Conservation (phyloP, 2,329 filamentous ascomycete genomes). For the Neopestalotiopsis sp. region DNA sequence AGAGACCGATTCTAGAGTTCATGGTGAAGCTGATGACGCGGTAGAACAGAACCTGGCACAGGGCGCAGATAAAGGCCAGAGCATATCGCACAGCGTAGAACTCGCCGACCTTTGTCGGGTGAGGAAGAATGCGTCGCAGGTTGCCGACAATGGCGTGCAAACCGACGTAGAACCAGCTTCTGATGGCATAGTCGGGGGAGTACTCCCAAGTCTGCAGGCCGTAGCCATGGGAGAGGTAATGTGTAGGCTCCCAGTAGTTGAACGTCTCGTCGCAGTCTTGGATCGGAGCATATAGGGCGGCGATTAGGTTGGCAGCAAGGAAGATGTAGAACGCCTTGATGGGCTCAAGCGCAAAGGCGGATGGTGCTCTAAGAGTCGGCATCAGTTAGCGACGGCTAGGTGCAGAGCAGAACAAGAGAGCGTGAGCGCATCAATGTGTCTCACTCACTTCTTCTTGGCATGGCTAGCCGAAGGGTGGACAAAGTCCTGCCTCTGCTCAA, state of each 20-base stretch:
- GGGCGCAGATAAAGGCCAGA: conserved; percentile 77
- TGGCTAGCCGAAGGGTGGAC: conserved; percentile 37
- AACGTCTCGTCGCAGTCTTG: conserved; percentile 99
- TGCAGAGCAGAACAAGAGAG: not conserved
- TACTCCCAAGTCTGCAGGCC: conserved; percentile 99
- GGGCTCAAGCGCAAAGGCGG: conserved; percentile 70
- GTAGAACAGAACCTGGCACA: conserved; percentile 84
- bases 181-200: conserved; percentile 90
- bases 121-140: conserved; percentile 67
- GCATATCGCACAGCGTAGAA: conserved; percentile 86
- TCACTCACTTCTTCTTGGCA: conserved; percentile 36
- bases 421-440: not conserved
- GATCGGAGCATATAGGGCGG: conserved; percentile 85
- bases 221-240: conserved; percentile 92
- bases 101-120: conserved; percentile 70
- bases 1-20: conserved; percentile 81
- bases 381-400: not conserved
- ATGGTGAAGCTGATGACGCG: conserved; percentile 76
- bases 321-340: conserved; percentile 84
- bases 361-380: conserved; percentile 45
- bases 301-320: conserved; percentile 73
- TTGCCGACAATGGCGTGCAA: conserved; percentile 79
- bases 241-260: conserved; percentile 98
- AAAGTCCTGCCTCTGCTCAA: conserved; percentile 26
- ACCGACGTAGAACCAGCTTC: conserved; percentile 90